These are phyloP conservation scores for Dendrostoma leiphaemia DNA, from an alignment of 2,329 filamentous ascomycete genomes.

Conservation along the genomic window DNA sequence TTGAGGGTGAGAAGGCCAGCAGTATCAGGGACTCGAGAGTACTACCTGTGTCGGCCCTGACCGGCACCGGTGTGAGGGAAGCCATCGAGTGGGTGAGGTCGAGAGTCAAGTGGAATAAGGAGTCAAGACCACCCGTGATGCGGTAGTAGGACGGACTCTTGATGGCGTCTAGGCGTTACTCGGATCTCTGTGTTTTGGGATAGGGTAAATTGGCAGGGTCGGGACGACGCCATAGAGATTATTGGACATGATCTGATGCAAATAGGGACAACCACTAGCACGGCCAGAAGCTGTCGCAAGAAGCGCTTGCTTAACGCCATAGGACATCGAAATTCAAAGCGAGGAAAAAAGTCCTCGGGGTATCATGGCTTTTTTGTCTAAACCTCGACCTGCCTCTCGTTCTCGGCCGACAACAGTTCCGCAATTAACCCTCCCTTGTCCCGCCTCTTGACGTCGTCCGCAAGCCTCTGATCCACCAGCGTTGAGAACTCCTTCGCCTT, in stretches of 20 bases:
- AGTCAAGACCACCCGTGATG: slow-evolving; percentile 89
- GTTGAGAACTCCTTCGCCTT: slow-evolving; percentile 80
- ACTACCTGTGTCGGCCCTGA: slow-evolving; percentile 87
- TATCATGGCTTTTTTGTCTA: slow-evolving; percentile 31
- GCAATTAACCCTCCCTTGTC: slow-evolving; percentile 77
- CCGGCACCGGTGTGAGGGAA: slow-evolving; percentile 82
- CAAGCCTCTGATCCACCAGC: slow-evolving; percentile 69
- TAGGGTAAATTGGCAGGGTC: neutral
- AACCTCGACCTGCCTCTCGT: slow-evolving; percentile 59
- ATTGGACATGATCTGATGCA: no score
- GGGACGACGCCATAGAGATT: no score
- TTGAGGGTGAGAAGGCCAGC: slow-evolving; percentile 86
- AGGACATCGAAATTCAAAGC: slow-evolving; percentile 9
- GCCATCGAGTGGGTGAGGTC: slow-evolving; percentile 96
- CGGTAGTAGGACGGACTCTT: slow-evolving; percentile 50
- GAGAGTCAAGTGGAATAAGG: slow-evolving; percentile 94
- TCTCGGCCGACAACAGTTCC: slow-evolving; percentile 75
- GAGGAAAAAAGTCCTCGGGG: slow-evolving; percentile 24
- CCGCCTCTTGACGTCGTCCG: slow-evolving; percentile 73
- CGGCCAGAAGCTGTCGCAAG: no score
- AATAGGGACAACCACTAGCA: no score
- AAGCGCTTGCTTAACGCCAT: neutral
- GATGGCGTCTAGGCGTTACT: slow-evolving; percentile 6
- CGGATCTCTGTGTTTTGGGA: neutral
- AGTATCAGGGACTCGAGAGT: slow-evolving; percentile 89